Conservation (phyloP, 768 basidiomycete species). For the Amanita jacksonii region DNA sequence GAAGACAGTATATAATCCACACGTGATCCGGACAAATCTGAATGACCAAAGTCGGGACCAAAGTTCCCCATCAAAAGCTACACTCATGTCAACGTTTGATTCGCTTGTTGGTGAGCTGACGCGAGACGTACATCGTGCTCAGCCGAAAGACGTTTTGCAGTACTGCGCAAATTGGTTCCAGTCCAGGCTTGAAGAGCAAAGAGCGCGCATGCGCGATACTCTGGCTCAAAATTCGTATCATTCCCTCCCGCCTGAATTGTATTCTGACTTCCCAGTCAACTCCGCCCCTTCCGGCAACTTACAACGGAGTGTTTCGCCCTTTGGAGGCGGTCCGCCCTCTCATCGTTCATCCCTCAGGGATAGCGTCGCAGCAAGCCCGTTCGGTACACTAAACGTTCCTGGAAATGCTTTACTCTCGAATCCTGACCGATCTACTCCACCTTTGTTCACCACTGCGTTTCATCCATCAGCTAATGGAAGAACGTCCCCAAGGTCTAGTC, state of each 20-base stretch:
- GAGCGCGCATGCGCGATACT: slow-evolving; percentile 60
- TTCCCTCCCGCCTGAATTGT: slow-evolving; percentile 48
- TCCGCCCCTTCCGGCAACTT: slow-evolving; percentile 13
- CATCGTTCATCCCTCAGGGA: slow-evolving; percentile 49
- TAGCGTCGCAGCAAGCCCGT: slow-evolving; percentile 55
- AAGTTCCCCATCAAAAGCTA: not conserved
- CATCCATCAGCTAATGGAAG: slow-evolving; percentile 27
- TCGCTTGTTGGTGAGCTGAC: slow-evolving; percentile 76
- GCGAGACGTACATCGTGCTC: slow-evolving; percentile 75
- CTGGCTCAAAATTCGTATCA: slow-evolving; percentile 45
- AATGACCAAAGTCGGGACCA: not conserved
- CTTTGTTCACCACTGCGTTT: slow-evolving; percentile 50
- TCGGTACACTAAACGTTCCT: slow-evolving; percentile 71
- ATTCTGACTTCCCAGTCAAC: slow-evolving; percentile 38
- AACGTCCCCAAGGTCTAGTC: slow-evolving; percentile 45
- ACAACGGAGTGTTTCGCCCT: slow-evolving; percentile 31
- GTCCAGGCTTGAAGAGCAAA: slow-evolving; percentile 75
- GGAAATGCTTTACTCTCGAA: slow-evolving; percentile 63
- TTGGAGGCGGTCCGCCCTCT: slow-evolving; percentile 35
- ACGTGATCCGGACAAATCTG: not conserved
- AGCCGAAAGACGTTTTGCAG: slow-evolving; percentile 87
- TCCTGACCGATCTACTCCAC: slow-evolving; percentile 35
- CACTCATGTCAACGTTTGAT: slow-evolving; percentile 65
- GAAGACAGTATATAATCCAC: slow-evolving; percentile 14
- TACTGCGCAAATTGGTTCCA: slow-evolving; percentile 96